A percentile compares a stretch with the other conserved stretches of the same genome.
phyloP scores from a whole-genome alignment of 306 rosid species.

The Medicago ruthenica region DNA sequence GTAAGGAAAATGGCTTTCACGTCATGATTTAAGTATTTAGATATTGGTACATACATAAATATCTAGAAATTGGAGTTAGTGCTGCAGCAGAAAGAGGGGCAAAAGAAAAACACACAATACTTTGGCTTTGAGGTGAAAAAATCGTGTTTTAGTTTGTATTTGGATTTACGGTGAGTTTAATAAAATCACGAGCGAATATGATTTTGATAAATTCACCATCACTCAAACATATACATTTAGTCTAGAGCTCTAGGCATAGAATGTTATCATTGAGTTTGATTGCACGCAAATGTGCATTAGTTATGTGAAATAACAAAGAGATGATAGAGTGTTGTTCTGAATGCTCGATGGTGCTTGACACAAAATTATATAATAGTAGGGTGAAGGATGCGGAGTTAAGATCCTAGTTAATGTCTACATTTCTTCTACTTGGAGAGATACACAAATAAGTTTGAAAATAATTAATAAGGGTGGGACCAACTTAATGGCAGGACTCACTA shows the following conservation, averaged over 20 bases:
- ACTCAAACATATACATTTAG: too few relatives aligned
- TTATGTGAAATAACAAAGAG: too few relatives aligned
- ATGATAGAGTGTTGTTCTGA: too few relatives aligned
- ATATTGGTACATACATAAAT: not conserved
- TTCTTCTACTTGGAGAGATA: too few relatives aligned
- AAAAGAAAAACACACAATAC: not conserved
- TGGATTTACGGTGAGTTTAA: not conserved
- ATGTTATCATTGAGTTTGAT: not conserved
- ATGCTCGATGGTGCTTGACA: too few relatives aligned
- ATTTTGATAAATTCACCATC: not conserved
- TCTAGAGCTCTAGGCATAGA: not conserved
- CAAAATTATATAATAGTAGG: too few relatives aligned
- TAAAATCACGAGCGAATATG: not conserved
- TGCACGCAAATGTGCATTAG: too few relatives aligned
- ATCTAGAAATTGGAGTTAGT: not conserved
- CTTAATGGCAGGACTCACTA: too few relatives aligned
- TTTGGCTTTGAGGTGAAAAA: not conserved
- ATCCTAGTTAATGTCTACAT: too few relatives aligned
- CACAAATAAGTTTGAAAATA: too few relatives aligned
- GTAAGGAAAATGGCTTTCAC: not conserved
- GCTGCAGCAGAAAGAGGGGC: not conserved
- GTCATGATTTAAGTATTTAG: not conserved
- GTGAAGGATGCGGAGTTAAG: too few relatives aligned
- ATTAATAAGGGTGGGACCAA: too few relatives aligned
- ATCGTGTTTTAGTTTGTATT: not conserved